These are phyloP conservation scores for Oldenlandia corymbosa DNA, from an alignment of 257 asterid genomes.

Conservation along the genomic window DNA sequence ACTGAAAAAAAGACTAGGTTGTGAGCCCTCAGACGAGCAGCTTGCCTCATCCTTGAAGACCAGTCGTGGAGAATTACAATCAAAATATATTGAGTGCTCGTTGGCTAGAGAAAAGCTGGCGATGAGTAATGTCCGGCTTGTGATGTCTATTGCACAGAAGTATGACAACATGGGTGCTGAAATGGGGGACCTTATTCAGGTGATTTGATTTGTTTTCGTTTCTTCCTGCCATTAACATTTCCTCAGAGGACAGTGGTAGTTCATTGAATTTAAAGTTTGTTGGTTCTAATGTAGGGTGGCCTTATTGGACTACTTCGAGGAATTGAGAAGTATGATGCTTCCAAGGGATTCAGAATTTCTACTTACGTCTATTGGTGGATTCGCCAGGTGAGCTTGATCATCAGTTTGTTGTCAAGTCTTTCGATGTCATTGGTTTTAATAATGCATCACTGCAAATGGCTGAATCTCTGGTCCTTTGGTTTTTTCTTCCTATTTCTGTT, in stretches of 20 bases:
- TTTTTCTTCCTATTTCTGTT: background rate
- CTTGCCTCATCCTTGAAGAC: slow-evolving; percentile 73
- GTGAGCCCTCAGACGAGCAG: slow-evolving; percentile 89
- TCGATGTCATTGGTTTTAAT: too few relatives aligned
- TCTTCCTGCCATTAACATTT: slow-evolving; percentile 5
- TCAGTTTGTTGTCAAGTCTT: background rate
- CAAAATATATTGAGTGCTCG: slow-evolving; percentile 56
- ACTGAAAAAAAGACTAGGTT: slow-evolving; percentile 69
- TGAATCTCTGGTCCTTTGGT: too few relatives aligned
- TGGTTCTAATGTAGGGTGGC: slow-evolving; percentile 60
- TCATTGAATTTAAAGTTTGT: background rate
- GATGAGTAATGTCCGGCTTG: slow-evolving; percentile 94
- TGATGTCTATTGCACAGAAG: slow-evolving; percentile 91
- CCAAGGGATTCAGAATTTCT: slow-evolving; percentile 92
- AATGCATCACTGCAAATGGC: too few relatives aligned
- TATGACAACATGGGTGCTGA: slow-evolving; percentile 93
- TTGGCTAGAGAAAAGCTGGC: slow-evolving; percentile 95
- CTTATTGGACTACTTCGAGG: slow-evolving; percentile 89
- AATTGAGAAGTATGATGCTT: slow-evolving; percentile 86
- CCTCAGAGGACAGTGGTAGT: background rate
- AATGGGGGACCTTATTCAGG: slow-evolving; percentile 95
- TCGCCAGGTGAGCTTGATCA: slow-evolving; percentile 56
- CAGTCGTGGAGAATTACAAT: slow-evolving; percentile 51
- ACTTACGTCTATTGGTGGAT: slow-evolving; percentile 99
- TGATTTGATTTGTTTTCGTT: slow-evolving; percentile 20